Conservation (phyloP, 2,329 filamentous ascomycete species). For the Ceratocystis albifundus region DNA sequence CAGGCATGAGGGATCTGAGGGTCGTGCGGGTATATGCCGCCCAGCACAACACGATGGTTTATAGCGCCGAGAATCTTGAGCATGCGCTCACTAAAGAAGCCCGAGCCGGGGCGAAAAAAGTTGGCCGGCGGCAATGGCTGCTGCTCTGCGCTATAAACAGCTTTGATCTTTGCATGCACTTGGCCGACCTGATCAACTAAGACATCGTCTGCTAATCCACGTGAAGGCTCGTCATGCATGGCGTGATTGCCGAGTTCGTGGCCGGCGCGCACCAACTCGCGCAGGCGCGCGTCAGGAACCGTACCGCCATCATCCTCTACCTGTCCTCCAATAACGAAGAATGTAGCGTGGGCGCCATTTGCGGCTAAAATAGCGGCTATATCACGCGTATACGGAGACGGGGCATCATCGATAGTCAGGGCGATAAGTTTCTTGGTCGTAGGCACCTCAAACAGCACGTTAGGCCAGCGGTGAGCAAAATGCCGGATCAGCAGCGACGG, state of each 20-base stretch:
- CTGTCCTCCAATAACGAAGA: conserved; percentile 80
- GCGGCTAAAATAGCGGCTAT: conserved; percentile 57
- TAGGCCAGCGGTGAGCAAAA: conserved; percentile 60
- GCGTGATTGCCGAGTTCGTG: conserved; percentile 79
- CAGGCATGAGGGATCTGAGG: conserved; percentile 62
- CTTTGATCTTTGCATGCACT: conserved; percentile 51
- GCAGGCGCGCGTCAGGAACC: conserved; percentile 38
- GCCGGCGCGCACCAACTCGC: conserved; percentile 47
- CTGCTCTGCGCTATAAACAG: conserved; percentile 43
- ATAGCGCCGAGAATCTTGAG: conserved; percentile 46
- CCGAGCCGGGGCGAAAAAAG: conserved; percentile 75
- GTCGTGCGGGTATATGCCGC: conserved; percentile 81
- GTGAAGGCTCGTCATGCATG: conserved; percentile 72
- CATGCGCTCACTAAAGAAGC: conserved; percentile 68
- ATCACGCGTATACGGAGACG: conserved; percentile 57
- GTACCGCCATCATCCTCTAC: conserved; percentile 39
- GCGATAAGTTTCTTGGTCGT: conserved; percentile 56
- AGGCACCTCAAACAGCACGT: conserved; percentile 62
- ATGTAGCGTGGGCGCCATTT: conserved; percentile 63
- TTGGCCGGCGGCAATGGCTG: conserved; percentile 39
- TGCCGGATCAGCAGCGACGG: conserved; percentile 58
- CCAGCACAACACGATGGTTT: conserved; percentile 64
- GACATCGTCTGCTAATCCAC: conserved; percentile 45
- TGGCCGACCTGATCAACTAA: conserved; percentile 51
- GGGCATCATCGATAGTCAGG: conserved; percentile 78